phyloP scores from a whole-genome alignment of 495 filamentous ascomycete species.

The Penicillium nucicola region DNA sequence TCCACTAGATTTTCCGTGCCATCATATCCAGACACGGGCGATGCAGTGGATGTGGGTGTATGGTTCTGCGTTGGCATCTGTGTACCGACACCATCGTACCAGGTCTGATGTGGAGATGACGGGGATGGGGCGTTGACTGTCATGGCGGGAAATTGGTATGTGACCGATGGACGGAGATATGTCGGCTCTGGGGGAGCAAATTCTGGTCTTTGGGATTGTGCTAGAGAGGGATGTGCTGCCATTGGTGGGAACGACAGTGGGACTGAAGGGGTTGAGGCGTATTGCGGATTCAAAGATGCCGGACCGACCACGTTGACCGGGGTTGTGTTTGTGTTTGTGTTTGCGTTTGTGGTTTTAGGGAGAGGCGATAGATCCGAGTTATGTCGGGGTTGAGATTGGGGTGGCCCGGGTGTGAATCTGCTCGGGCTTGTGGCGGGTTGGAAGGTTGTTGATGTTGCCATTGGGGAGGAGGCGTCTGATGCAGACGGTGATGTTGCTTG shows the following conservation, averaged over 20 bases:
- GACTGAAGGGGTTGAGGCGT: conserved; percentile 6
- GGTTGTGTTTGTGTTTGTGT: neutral
- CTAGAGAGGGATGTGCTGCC: conserved; percentile 16
- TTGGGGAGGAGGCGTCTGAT: conserved; percentile 27
- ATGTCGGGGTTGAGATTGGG: conserved; percentile 7
- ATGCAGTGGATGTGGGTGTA: conserved; percentile 21
- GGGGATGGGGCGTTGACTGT: conserved; percentile 12
- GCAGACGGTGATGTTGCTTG: conserved; percentile 35
- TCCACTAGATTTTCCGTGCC: conserved; percentile 48
- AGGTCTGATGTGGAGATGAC: conserved; percentile 13
- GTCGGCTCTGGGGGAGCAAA: conserved; percentile 33
- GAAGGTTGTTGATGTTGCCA: conserved; percentile 1
- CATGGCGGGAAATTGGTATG: conserved; percentile 15
- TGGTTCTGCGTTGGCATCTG: conserved; percentile 18
- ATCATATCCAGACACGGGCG: conserved; percentile 40
- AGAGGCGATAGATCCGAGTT: conserved; percentile 4
- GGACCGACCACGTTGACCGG: conserved; percentile 5
- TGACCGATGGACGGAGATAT: conserved; percentile 31
- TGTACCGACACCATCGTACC: conserved; percentile 24
- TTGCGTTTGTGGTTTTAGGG: neutral
- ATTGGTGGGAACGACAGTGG: conserved; percentile 22
- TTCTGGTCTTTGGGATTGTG: conserved; percentile 19
- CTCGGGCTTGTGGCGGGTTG: conserved; percentile 16
- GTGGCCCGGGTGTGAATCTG: conserved; percentile 15
- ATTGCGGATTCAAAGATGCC: conserved; percentile 13